Base-by-base conservation (phyloP, 805 yeast species). In the Teunomyces panamensis region DNA sequence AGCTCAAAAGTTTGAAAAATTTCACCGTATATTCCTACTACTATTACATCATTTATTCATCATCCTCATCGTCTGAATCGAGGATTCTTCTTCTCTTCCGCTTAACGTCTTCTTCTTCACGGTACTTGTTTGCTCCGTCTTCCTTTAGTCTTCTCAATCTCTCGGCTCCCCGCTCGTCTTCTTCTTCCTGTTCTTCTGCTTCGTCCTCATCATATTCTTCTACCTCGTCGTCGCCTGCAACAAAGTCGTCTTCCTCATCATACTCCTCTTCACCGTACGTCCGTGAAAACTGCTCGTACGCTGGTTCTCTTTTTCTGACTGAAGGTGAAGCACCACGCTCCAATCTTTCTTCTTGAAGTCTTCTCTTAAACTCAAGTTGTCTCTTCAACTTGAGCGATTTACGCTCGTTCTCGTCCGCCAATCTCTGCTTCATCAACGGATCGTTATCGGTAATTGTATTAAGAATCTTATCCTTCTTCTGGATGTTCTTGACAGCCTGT, bases 361-460 rank as follows among this genome's bases (percentile, higher is more conserved):
- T 79, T 57, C 80, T 66, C 56, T 77, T 78, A 49, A 79, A 77
- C 65, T 82, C 85, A 57, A 86, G 73, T 67, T 85, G 84, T 52
- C 83, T 84, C 63, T 80, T 83, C 56, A 84, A 72, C 49, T 81
- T 78, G 58, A 81, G 82, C 16, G 79, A 78, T 56, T 80, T 71
- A 39, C 73, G 58, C 43, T 73, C 89, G 54, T 77, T 79, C 63
- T 80, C 85, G 62, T 86, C 92, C 39, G 85, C 76, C 56, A 77
- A 76, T 62, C 81, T 77, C 52, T 85, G 85, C 53, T 80, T 84
- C 57, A 81, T 66, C 62, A 84, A 81, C 1, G 94, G 95, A 68
- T 87, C 95, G 47, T 76, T 69, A 3, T 78, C 75, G 13, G 82
- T 78, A 35, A 79, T 71, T 1, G 82, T 74, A 55, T 75, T 77